Conservation (phyloP, 2,329 filamentous ascomycete genomes). For the Clarireedia paspali region DNA sequence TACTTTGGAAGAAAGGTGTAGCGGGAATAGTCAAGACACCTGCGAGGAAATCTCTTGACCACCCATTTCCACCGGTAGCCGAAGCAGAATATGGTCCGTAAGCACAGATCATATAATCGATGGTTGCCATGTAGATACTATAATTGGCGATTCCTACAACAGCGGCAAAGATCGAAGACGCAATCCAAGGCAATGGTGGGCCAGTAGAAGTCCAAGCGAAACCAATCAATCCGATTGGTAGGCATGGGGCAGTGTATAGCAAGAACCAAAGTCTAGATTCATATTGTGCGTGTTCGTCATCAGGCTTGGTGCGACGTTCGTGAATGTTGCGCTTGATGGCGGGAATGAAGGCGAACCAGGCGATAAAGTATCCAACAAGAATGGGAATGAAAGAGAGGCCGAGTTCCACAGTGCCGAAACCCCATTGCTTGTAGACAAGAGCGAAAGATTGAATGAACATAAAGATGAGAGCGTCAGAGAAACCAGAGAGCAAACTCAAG, state of each 20-base stretch:
- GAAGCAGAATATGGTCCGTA: constrained; percentile 68
- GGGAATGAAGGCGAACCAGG: constrained; percentile 52
- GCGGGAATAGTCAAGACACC: constrained; percentile 64
- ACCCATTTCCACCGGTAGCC: constrained; percentile 69
- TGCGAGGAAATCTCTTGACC: constrained; percentile 64
- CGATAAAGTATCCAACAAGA: constrained; percentile 56
- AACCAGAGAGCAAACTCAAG: constrained; percentile 63
- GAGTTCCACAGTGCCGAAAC: constrained; percentile 47
- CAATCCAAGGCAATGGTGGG: constrained; percentile 59
- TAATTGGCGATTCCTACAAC: constrained; percentile 69
- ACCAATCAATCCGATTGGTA: constrained; percentile 60
- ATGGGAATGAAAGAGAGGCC: constrained; percentile 60
- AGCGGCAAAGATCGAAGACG: constrained; percentile 54
- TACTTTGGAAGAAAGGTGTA: constrained; percentile 51
- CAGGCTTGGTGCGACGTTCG: constrained; percentile 41
- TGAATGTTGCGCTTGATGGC: constrained; percentile 47
- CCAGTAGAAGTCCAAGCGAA: constrained; percentile 63
- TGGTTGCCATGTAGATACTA: constrained; percentile 65
- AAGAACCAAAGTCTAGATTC: constrained; percentile 61
- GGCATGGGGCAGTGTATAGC: constrained; percentile 50
- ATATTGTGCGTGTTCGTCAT: constrained; percentile 55
- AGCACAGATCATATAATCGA: constrained; percentile 70
- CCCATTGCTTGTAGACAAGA: constrained; percentile 61
- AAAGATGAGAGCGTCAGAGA: constrained; percentile 69
- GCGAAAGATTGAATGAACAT: constrained; percentile 67